Evolutionary conservation across 345 rosid genomes (phyloP).

Genomic region (Noccaea bulbosa): DNA sequence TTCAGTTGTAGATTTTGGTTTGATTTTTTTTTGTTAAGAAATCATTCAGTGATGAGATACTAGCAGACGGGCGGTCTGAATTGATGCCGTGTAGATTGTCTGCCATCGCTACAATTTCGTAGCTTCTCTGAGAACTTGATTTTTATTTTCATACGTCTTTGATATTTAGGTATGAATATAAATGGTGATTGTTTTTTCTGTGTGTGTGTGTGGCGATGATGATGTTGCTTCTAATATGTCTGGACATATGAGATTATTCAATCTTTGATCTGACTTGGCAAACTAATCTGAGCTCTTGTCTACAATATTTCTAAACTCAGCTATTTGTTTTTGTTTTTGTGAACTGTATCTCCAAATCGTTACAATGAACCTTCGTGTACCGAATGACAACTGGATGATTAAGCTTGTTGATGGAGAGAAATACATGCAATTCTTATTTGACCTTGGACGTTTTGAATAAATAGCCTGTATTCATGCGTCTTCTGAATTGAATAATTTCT

Average conservation of each 20-base stretch:
- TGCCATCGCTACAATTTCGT: slow-evolving; percentile 32
- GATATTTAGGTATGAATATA: no score
- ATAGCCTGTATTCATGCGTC: no score
- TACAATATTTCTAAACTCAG: not conserved
- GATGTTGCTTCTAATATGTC: slow-evolving; percentile 41
- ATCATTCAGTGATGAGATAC: slow-evolving; percentile 38
- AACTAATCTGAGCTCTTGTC: slow-evolving; percentile 32
- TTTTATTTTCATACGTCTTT: rapidly evolving
- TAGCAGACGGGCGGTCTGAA: slow-evolving; percentile 53
- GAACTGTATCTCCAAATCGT: no score
- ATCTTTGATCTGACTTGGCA: slow-evolving; percentile 36
- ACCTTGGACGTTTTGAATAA: no score
- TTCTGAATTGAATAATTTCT: no score
- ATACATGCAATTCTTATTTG: no score
- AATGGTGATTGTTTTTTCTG: no score
- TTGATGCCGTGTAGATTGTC: slow-evolving; percentile 50
- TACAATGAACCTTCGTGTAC: no score
- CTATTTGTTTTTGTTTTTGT: no score
- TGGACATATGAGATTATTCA: slow-evolving; percentile 44
- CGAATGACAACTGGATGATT: no score
- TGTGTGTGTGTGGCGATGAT: slow-evolving; percentile 22
- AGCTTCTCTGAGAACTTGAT: slow-evolving; percentile 34
- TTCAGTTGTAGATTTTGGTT: no score
- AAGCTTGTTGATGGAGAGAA: no score
- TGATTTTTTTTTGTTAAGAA: rapidly evolving